These are phyloP conservation scores for Kurtzmaniella fragi DNA, from an alignment of 805 yeast species.

Conservation along the genomic window DNA sequence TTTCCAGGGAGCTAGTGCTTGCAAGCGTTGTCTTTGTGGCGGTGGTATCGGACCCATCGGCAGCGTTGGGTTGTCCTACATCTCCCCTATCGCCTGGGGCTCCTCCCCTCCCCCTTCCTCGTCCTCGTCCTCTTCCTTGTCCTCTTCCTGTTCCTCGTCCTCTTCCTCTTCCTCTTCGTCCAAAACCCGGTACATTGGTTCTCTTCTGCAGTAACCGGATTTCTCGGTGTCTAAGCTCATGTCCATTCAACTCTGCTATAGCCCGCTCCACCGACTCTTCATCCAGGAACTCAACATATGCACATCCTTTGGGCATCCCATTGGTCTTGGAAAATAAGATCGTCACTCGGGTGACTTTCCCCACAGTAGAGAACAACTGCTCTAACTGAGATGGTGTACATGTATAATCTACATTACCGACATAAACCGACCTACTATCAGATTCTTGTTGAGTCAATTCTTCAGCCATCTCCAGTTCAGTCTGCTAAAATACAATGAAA, in stretches of 20 bases:
- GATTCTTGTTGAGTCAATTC: slow-evolving; percentile 38
- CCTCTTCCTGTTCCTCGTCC: slow-evolving; percentile 20
- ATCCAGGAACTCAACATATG: slow-evolving; percentile 54
- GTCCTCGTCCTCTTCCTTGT: slow-evolving; percentile 23
- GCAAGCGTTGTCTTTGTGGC: too few relatives aligned
- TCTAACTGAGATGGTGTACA: slow-evolving; percentile 50
- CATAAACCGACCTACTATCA: slow-evolving; percentile 50
- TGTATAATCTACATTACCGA: slow-evolving; percentile 46
- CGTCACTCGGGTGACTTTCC: slow-evolving; percentile 48
- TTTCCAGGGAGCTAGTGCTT: too few relatives aligned
- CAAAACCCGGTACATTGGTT: slow-evolving; percentile 49
- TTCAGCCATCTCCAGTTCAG: slow-evolving; percentile 27
- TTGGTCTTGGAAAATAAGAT: slow-evolving; percentile 42
- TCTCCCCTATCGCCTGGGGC: too few relatives aligned
- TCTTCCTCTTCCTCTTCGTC: slow-evolving; percentile 14
- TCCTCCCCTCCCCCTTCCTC: slow-evolving; percentile 27
- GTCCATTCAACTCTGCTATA: slow-evolving; percentile 34
- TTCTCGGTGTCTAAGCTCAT: slow-evolving; percentile 41
- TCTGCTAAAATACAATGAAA: too few relatives aligned
- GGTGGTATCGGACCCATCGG: too few relatives aligned
- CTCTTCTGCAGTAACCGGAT: slow-evolving; percentile 47
- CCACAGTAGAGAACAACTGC: slow-evolving; percentile 38
- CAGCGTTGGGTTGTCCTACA: too few relatives aligned
- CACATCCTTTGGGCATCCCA: slow-evolving; percentile 54
- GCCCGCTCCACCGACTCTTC: slow-evolving; percentile 43